Evolutionary conservation across 108 stramenopile species (phyloP).

Genomic region (Nitzschia palea): DNA sequence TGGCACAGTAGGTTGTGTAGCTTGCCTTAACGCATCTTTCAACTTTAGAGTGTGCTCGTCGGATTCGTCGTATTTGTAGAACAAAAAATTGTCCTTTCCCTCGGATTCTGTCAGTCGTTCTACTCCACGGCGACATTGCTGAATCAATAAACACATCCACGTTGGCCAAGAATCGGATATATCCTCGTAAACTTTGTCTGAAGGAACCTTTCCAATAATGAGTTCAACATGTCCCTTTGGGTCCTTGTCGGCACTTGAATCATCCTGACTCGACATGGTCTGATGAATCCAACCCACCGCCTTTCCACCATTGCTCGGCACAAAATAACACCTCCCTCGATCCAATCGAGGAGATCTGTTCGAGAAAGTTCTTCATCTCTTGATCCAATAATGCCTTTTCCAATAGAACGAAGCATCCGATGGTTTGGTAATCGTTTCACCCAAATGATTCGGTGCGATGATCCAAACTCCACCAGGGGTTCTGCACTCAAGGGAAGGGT

Average conservation of each 20-base stretch:
- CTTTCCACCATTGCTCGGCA: constrained; percentile 53
- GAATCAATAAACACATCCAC: constrained; percentile 7
- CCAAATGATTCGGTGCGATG: constrained; percentile 56
- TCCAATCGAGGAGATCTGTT: constrained; percentile 41
- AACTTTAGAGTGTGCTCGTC: background rate
- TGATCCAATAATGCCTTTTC: constrained; percentile 72
- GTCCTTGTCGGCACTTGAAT: background rate
- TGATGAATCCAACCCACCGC: constrained; percentile 69
- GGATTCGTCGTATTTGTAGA: constrained; percentile 7
- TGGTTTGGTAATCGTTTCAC: constrained; percentile 15
- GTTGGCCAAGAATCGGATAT: background rate
- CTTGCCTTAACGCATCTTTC: background rate
- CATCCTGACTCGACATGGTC: background rate
- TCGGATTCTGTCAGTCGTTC: background rate
- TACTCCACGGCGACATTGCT: constrained; percentile 10
- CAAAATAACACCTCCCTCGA: constrained; percentile 47
- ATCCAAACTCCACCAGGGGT: constrained; percentile 68
- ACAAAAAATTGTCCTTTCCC: background rate
- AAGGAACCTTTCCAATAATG: constrained; percentile 27
- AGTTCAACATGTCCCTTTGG: constrained; percentile 17
- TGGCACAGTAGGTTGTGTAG: background rate
- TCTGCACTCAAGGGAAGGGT: constrained; percentile 41
- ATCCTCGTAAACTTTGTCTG: constrained; percentile 1
- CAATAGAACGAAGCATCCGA: constrained; percentile 45
- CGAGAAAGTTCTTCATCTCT: constrained; percentile 56